These are phyloP conservation scores for barley (Hordeum vulgare) DNA, from an alignment of 176 grass and related monocot genomes.

Conservation along the genomic window MorexV3_pseudomolecules_assembly NC_058520.1:441745630-441746129, in stretches of 20 bases:
- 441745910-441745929: not conserved
- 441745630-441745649: not conserved
- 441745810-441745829: not conserved
- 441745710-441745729: not conserved
- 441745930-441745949: not conserved
- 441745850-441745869: not conserved
- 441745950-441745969: not conserved
- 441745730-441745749: not conserved
- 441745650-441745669: not conserved
- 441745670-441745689: not conserved
- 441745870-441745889: not conserved
- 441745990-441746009: slow-evolving; percentile 18
- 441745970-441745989: not conserved
- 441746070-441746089: not conserved
- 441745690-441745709: not conserved
- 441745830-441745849: not conserved
- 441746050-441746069: not conserved
- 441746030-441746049: slow-evolving; percentile 11
- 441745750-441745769: not conserved
- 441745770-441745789: not conserved
- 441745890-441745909: not conserved
- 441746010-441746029: slow-evolving; percentile 9
- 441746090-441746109: not conserved
- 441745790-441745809: not conserved
- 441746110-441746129: not conserved